phyloP scores from a whole-genome alignment of 371 early-diverging fungal species.

The Apophysomyces ossiformis region DNA sequence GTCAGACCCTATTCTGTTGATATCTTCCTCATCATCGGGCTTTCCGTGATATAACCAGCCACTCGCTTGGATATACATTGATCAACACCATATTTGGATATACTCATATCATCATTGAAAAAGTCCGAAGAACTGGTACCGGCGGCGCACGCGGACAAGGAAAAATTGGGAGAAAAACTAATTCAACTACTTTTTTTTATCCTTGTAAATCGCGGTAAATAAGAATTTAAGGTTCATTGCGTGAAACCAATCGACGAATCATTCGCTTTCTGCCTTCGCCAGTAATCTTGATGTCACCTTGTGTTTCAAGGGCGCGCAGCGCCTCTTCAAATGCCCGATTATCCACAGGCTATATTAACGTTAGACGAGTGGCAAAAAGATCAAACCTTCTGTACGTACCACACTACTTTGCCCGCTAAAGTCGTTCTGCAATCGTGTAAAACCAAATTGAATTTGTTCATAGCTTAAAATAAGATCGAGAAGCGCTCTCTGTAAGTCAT shows the following conservation, averaged over 20 bases:
- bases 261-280: slow-evolving; percentile 47
- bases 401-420: slow-evolving; percentile 59
- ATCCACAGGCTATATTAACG: slow-evolving; percentile 34
- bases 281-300: slow-evolving; percentile 37
- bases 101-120: neutral
- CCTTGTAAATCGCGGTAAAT: slow-evolving; percentile 5
- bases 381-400: slow-evolving; percentile 34
- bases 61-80: neutral
- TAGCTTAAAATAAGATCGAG: slow-evolving; percentile 43
- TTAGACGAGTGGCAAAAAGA: neutral
- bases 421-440: slow-evolving; percentile 43
- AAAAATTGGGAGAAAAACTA: neutral
- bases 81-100: neutral
- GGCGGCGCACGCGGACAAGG: neutral
- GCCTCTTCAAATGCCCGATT: slow-evolving; percentile 44
- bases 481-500: slow-evolving; percentile 53
- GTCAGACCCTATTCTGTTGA: too few species aligned
- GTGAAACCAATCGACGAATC: slow-evolving; percentile 20
- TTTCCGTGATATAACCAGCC: neutral
- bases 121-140: neutral
- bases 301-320: slow-evolving; percentile 38
- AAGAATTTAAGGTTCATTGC: slow-evolving; percentile 5
- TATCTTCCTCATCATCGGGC: too few species aligned
- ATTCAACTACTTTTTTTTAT: neutral
- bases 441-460: slow-evolving; percentile 41